Evolutionary conservation across 805 yeast species (phyloP).

Genomic region (Ogataea henricii): DNA sequence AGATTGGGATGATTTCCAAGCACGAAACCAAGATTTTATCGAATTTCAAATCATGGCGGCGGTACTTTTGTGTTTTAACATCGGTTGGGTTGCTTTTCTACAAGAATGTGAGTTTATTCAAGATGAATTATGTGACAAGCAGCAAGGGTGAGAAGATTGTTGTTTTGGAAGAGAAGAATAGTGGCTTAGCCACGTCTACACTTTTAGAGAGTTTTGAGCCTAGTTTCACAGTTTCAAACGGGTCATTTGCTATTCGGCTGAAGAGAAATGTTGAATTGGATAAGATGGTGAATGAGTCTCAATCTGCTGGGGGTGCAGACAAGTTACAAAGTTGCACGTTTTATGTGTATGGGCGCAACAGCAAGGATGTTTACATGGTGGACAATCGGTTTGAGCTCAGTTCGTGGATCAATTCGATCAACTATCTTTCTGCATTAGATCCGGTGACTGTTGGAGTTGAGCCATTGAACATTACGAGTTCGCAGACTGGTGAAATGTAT

Average conservation of each 20-base stretch:
- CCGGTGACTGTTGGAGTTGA: slow-evolving; percentile 32
- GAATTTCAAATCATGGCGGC: slow-evolving; percentile 41
- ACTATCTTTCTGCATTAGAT: slow-evolving; percentile 51
- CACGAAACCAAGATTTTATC: slow-evolving; percentile 40
- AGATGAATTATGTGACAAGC: slow-evolving; percentile 29
- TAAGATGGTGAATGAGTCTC: slow-evolving; percentile 19
- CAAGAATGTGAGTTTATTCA: slow-evolving; percentile 40
- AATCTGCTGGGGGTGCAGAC: neutral
- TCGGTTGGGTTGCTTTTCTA: slow-evolving; percentile 50
- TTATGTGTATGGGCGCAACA: slow-evolving; percentile 43
- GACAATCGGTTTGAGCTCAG: slow-evolving; percentile 45
- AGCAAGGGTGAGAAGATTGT: slow-evolving; percentile 22
- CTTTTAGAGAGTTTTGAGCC: slow-evolving; percentile 31
- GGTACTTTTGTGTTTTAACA: slow-evolving; percentile 49
- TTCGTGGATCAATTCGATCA: slow-evolving; percentile 63
- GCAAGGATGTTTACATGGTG: slow-evolving; percentile 45
- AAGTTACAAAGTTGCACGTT: slow-evolving; percentile 31
- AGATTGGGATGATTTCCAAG: slow-evolving; percentile 41
- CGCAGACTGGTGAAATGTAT: slow-evolving; percentile 11
- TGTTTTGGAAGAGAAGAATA: slow-evolving; percentile 31
- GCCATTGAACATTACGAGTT: slow-evolving; percentile 25
- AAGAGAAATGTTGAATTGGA: slow-evolving; percentile 29
- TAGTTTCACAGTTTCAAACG: slow-evolving; percentile 25
- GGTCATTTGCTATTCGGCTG: slow-evolving; percentile 34
- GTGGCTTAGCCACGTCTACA: slow-evolving; percentile 17